Base-by-base conservation (phyloP, 768 basidiomycete genomes). In the Stropharia rugosoannulata region DNA sequence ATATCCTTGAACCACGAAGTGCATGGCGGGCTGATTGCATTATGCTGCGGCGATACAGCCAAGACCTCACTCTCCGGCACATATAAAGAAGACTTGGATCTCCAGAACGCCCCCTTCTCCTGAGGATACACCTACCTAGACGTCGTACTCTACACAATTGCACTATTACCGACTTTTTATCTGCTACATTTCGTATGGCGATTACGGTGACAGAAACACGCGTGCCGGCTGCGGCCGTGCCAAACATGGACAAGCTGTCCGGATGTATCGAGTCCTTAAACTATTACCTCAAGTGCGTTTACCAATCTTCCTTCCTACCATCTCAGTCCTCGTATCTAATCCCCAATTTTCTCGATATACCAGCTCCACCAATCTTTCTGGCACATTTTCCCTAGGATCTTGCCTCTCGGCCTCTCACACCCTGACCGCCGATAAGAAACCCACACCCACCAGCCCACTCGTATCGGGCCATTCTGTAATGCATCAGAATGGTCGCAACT, bases 401-500 rank as follows among this genome's bases (percentile, higher is more conserved):
- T 54, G 36, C 47, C 7, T 51, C 16, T n/a, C 16, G n/a, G 36
- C 43, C 36, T 11, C 46, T 44, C n/a, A 51, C 54, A 36, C 35
- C 46, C 36, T 40, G 45, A 16, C 35, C 44, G 46, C 45, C 57
- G 64, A 66, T 64, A 62, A 66, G 58, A 37, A 54, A 40, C 47
- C 37, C 29, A 27, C 49, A 46, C 22, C 51, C 16, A 51, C 60
- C 38, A 51, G 56, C 25, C 51, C 56, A 35, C 51, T 54, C 56
- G 38, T 36, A 59, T 46, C 51, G 55, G 59, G 59, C 62, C 64
- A 61, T 56, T 62, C 63, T 68, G 63, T 70, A 59, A 72, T 74
- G 72, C 66, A 69, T 65, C 63, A 55, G 53, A 66, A 70, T 69
- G 69, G 62, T 55, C 64, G 52, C 55, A 62, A 64, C 18, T 45